phyloP scores from a whole-genome alignment of 208 protist species.

The Blastocrithidia nonstop region DNA sequence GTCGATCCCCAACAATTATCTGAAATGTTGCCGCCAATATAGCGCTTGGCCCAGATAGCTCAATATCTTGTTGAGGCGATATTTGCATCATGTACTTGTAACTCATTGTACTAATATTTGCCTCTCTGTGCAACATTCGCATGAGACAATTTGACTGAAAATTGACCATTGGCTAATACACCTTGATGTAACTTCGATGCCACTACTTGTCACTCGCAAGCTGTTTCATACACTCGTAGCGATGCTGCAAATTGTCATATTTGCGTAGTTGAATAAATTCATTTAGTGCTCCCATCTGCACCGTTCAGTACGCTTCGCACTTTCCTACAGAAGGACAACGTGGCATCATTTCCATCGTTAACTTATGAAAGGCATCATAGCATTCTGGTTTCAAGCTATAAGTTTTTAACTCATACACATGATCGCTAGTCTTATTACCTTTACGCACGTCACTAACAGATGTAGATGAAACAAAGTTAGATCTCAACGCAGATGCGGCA shows the following conservation, averaged over 20 bases:
- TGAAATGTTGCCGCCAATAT: constrained; percentile 57
- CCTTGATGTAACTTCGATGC: constrained; percentile 21
- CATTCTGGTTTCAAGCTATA: constrained; percentile 30
- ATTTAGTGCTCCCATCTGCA: constrained; percentile 58
- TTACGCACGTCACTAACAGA: not conserved
- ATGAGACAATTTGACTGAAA: constrained; percentile 43
- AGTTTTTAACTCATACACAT: constrained; percentile 52
- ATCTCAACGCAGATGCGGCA: not conserved
- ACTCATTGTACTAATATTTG: constrained; percentile 41
- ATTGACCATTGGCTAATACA: constrained; percentile 13
- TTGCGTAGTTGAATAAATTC: constrained; percentile 63
- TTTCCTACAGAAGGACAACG: constrained; percentile 17
- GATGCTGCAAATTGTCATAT: constrained; percentile 57
- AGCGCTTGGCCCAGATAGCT: constrained; percentile 26
- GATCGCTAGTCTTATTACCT: constrained; percentile 9
- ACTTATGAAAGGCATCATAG: constrained; percentile 34
- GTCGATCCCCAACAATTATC: constrained; percentile 26
- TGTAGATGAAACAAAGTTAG: not conserved
- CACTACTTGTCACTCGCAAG: constrained; percentile 49
- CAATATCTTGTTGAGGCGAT: constrained; percentile 32
- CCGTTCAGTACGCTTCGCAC: constrained; percentile 58
- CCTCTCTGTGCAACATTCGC: constrained; percentile 36
- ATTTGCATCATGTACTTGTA: constrained; percentile 67
- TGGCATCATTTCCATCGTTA: constrained; percentile 41
- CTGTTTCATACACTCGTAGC: constrained; percentile 27